phyloP scores from a whole-genome alignment of 164 flowering plant species.

The Tetracentron sinense region DNA sequence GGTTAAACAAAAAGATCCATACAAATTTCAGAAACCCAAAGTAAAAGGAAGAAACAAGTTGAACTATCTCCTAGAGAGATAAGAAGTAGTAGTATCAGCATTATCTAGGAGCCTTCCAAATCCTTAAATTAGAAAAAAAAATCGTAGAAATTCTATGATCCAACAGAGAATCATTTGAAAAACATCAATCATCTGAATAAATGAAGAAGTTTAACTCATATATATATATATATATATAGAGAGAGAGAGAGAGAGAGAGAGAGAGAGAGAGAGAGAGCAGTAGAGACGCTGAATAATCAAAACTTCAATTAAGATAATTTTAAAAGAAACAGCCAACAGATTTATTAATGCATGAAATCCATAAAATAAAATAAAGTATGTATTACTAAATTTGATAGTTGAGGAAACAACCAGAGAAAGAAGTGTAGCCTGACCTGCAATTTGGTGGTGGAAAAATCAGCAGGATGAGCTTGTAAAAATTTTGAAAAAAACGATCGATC shows the following conservation, averaged over 20 bases:
- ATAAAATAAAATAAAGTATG: not conserved
- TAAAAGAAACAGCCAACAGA: too few species aligned
- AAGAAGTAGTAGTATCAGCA: too few species aligned
- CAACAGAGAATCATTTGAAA: not conserved
- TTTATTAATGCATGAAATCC: not conserved
- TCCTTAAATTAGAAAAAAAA: not conserved
- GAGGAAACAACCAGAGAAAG: not conserved
- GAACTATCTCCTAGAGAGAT: not conserved
- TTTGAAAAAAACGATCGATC: conserved; percentile 73
- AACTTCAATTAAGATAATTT: too few species aligned
- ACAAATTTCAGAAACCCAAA: not conserved
- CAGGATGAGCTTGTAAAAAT: conserved; percentile 76
- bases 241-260: too few species aligned
- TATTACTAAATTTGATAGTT: not conserved
- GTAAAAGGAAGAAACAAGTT: not conserved
- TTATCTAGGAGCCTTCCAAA: not conserved
- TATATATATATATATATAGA: too few species aligned
- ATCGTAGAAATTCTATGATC: not conserved
- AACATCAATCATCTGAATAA: not conserved
- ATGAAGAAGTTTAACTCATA: too few species aligned
- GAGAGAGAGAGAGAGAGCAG: too few species aligned
- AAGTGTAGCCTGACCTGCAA: conserved; percentile 50
- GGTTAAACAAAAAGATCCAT: not conserved
- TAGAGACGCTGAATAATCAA: too few species aligned
- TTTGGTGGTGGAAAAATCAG: conserved; percentile 76